Conservation (phyloP, 495 filamentous ascomycete genomes). For the Astrothelium macrocarpum region DNA sequence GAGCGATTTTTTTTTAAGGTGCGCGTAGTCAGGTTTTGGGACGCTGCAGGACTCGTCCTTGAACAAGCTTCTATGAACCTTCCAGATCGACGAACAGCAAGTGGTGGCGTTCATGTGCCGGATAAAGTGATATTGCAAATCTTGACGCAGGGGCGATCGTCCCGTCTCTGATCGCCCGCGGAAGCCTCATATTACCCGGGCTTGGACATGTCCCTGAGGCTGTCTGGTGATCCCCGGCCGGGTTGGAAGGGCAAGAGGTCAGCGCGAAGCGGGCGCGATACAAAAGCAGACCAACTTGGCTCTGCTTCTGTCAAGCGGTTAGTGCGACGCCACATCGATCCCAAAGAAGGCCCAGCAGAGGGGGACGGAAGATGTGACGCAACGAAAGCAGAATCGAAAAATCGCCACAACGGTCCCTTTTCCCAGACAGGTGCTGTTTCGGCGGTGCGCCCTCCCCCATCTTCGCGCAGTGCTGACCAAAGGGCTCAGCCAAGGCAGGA, state of each 20-base stretch:
- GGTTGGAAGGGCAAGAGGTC: background rate
- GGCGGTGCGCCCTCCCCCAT: background rate
- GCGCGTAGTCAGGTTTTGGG: no score
- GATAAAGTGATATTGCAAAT: slow-evolving; percentile 5
- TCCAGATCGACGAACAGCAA: slow-evolving; percentile 5
- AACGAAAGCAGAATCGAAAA: background rate
- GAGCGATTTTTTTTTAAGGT: background rate
- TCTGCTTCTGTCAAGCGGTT: slow-evolving; percentile 1
- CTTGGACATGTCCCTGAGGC: slow-evolving; percentile 2
- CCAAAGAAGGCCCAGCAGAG: background rate
- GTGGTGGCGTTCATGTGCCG: slow-evolving; percentile 3
- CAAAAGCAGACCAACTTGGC: background rate
- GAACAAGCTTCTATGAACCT: background rate
- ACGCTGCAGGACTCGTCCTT: background rate
- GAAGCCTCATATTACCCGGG: slow-evolving; percentile 2
- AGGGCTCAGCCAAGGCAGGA: background rate
- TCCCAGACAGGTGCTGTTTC: slow-evolving; percentile 4
- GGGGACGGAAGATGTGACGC: background rate
- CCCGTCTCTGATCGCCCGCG: slow-evolving; percentile 5
- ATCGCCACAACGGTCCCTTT: background rate
- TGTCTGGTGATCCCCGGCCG: slow-evolving; percentile 2
- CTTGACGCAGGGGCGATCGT: slow-evolving; percentile 6
- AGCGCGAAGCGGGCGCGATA: background rate
- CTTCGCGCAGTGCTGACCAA: background rate
- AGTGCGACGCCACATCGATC: background rate